These are phyloP conservation scores for Hansfordia pulvinata DNA, from an alignment of 2,329 filamentous ascomycete genomes.

Conservation along the genomic window DNA sequence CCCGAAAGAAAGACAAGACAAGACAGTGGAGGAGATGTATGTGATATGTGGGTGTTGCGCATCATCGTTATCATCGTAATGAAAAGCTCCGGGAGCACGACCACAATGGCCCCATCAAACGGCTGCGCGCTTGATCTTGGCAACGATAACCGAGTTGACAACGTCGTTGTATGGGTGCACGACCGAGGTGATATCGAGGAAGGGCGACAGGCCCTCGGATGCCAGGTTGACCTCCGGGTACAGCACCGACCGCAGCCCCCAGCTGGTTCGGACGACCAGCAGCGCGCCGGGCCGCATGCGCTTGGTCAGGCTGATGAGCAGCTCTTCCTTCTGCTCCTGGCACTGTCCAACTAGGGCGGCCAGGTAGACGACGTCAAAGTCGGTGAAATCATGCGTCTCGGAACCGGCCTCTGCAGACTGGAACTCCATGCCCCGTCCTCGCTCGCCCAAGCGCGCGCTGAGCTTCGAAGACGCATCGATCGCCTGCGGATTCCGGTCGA, in stretches of 20 bases:
- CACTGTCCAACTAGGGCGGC: conserved; percentile 32
- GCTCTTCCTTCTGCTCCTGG: conserved; percentile 23
- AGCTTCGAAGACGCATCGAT: conserved; percentile 17
- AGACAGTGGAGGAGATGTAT: no score
- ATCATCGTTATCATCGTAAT: no score
- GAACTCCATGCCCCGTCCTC: conserved; percentile 26
- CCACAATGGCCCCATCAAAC: no score
- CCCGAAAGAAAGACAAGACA: no score
- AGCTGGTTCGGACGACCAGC: conserved; percentile 29
- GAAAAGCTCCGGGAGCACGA: no score
- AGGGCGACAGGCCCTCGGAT: conserved; percentile 14
- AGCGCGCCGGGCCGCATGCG: conserved; percentile 26
- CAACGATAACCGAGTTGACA: conserved; percentile 34
- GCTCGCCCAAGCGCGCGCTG: conserved; percentile 12
- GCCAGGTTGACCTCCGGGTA: conserved; percentile 31
- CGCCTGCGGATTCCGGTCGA: conserved; percentile 23
- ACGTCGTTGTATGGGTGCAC: conserved; percentile 33
- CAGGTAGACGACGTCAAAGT: conserved; percentile 31
- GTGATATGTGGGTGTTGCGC: no score
- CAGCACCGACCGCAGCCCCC: conserved; percentile 26
- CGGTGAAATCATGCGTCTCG: conserved; percentile 11
- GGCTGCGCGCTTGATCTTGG: no score
- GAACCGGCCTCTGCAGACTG: conserved; percentile 18
- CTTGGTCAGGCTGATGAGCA: conserved; percentile 20
- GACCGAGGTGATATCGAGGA: conserved; percentile 24